A percentile compares a stretch with the other conserved stretches of the same genome.
phyloP scores from a whole-genome alignment of 768 basidiomycete genomes.

The Rhizopogon rudus region DNA sequence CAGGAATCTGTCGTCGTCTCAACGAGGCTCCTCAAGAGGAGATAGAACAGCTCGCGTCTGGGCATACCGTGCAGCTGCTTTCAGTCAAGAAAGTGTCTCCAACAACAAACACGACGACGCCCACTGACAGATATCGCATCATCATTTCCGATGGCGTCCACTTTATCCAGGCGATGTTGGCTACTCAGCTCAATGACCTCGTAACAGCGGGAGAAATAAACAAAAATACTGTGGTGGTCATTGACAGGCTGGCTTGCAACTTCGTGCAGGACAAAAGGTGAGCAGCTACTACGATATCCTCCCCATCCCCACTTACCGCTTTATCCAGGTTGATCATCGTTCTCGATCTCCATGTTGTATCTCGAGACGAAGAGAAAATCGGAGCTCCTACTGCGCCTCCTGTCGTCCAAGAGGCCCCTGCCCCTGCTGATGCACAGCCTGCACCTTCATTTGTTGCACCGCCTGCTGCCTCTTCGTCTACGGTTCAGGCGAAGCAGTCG shows the following conservation, averaged over 20 bases:
- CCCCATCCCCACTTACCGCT: conserved; percentile 2
- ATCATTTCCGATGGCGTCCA: conserved; percentile 87
- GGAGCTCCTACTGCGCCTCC: conserved; percentile 51
- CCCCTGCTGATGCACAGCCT: conserved; percentile 19
- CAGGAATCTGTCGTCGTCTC: conserved; percentile 52
- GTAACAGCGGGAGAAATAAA: conserved; percentile 58
- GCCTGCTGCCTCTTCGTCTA: conserved; percentile 19
- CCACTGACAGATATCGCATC: conserved; percentile 63
- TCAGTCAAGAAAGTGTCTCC: conserved; percentile 72
- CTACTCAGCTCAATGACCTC: conserved; percentile 80
- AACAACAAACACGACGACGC: conserved; percentile 21
- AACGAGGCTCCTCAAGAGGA: conserved; percentile 30
- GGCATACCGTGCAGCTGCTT: conserved; percentile 70
- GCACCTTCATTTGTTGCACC: conserved; percentile 26
- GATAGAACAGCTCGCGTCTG: conserved; percentile 23
- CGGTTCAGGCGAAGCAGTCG: conserved; percentile 3
- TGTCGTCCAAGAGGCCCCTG: conserved; percentile 25
- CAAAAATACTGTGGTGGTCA: conserved; percentile 62
- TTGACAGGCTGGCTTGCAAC: conserved; percentile 80
- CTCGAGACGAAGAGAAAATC: conserved; percentile 59
- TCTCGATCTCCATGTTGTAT: conserved; percentile 58
- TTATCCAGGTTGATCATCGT: conserved; percentile 71
- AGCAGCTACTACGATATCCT: conserved; percentile 15
- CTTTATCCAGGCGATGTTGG: conserved; percentile 92
- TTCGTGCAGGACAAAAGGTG: conserved; percentile 82